phyloP scores from a whole-genome alignment of 768 basidiomycete genomes.

The Nidularia sp. region DNA sequence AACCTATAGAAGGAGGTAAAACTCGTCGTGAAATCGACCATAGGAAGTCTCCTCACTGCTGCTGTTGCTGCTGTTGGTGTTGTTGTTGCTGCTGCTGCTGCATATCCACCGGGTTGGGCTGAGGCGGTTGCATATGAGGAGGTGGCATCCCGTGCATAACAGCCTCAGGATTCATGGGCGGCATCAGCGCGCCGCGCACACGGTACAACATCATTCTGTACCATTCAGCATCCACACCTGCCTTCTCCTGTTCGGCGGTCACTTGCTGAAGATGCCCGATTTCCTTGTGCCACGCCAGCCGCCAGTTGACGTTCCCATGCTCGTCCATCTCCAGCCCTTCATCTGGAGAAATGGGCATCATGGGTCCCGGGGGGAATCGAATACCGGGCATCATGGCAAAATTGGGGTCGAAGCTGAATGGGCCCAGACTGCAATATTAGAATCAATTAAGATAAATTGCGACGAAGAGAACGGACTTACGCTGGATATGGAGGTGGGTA shows the following conservation, averaged over 20 bases:
- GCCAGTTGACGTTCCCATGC: constrained; percentile 79
- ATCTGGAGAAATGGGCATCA: constrained; percentile 60
- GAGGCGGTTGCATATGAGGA: constrained; percentile 34
- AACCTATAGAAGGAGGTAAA: too few relatives aligned
- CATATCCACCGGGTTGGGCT: constrained; percentile 32
- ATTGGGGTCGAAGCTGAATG: constrained; percentile 63
- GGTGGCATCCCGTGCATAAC: constrained; percentile 45
- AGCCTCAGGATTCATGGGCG: constrained; percentile 45
- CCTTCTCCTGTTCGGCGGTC: constrained; percentile 81
- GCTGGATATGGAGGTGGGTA: constrained; percentile 57
- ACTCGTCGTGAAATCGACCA: background rate
- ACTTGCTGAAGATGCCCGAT: constrained; percentile 69
- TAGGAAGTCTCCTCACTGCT: constrained; percentile 1
- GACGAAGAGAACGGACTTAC: constrained; percentile 25
- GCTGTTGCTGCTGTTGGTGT: constrained; percentile 23
- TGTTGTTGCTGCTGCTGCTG: constrained; percentile 29
- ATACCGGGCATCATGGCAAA: constrained; percentile 67
- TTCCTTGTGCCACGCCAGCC: constrained; percentile 76
- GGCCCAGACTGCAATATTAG: constrained; percentile 9
- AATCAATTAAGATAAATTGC: background rate
- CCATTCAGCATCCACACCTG: constrained; percentile 79
- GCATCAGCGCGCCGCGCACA: constrained; percentile 69
- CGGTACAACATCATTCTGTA: constrained; percentile 82
- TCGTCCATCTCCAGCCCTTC: constrained; percentile 72
- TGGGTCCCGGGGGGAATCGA: constrained; percentile 57